A percentile compares a stretch with the other conserved stretches of the same genome.
These are phyloP conservation scores for Violaceomyces palustris DNA, from an alignment of 1,284 basidiomycete genomes.

Conservation along the genomic window DNA sequence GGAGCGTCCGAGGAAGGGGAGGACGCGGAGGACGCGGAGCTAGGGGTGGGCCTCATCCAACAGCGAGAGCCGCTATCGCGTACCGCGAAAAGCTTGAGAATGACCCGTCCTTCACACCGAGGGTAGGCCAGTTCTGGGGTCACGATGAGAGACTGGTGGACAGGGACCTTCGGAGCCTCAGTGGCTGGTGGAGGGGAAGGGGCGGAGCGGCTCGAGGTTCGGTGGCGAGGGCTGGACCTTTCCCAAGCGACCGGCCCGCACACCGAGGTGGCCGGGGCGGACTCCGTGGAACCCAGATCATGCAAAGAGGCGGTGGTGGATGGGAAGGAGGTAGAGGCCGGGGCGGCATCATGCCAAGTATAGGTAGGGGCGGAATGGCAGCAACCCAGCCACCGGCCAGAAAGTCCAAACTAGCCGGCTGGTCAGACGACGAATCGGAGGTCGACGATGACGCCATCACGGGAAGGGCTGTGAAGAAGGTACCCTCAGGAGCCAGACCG, in stretches of 20 bases:
- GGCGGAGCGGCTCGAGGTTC: slow-evolving; percentile 63
- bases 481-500: not conserved
- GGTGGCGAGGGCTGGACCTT: not conserved
- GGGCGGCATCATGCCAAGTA: no score
- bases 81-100: slow-evolving; percentile 70
- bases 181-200: slow-evolving; percentile 70
- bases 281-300: no score
- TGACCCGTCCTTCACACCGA: slow-evolving; percentile 79
- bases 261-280: not conserved
- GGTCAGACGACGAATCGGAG: not conserved
- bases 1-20: not conserved
- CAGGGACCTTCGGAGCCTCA: slow-evolving; percentile 68
- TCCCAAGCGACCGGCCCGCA: not conserved
- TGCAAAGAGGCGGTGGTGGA: not conserved
- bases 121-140: slow-evolving; percentile 82
- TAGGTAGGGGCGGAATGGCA: not conserved
- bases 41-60: not conserved
- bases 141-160: slow-evolving; percentile 78
- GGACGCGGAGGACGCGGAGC: not conserved
- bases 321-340: not conserved
- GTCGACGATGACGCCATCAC: not conserved
- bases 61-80: slow-evolving; percentile 54
- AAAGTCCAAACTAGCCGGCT: not conserved
- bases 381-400: not conserved
- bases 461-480: not conserved